These are phyloP conservation scores for Eucalyptus decipiens DNA, from an alignment of 345 rosid species.

Conservation along the genomic window DNA sequence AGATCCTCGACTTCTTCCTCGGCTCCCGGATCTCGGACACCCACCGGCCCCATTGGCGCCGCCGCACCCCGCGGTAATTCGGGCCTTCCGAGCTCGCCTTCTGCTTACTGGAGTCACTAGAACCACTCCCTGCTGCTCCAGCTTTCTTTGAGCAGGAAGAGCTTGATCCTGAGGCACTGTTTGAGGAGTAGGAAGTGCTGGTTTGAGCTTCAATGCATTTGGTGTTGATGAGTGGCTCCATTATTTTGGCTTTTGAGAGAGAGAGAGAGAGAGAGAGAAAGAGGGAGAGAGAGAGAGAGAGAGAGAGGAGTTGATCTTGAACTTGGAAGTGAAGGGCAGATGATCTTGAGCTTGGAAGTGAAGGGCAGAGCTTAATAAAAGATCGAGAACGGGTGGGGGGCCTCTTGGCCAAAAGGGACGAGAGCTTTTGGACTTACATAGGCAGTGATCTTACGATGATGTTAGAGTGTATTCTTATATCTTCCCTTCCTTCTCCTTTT, in stretches of 20 bases:
- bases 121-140: not conserved
- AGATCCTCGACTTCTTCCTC: slow-evolving; percentile 82
- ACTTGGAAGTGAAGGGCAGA: not conserved
- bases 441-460: not conserved
- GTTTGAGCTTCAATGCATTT: not conserved
- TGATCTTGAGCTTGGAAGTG: not conserved
- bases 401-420: not conserved
- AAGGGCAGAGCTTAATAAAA: not conserved
- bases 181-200: not conserved
- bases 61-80: slow-evolving; percentile 67
- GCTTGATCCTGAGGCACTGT: not conserved
- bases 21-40: slow-evolving; percentile 92
- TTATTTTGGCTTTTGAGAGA: not conserved
- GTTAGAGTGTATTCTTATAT: not conserved
- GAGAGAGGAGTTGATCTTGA: not conserved
- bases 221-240: not conserved
- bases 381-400: not conserved
- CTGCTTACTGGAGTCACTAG: not conserved
- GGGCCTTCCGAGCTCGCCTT: slow-evolving; percentile 14
- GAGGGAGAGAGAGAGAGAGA: not conserved
- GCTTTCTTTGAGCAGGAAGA: not conserved
- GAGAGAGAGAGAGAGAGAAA: not conserved
- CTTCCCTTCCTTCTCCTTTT: not conserved
- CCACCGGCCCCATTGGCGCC: slow-evolving; percentile 97
- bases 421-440: not conserved